A percentile compares a stretch with the other conserved stretches of the same genome.
Conservation (phyloP, 768 basidiomycete genomes). For the Suillus americanus region DNA sequence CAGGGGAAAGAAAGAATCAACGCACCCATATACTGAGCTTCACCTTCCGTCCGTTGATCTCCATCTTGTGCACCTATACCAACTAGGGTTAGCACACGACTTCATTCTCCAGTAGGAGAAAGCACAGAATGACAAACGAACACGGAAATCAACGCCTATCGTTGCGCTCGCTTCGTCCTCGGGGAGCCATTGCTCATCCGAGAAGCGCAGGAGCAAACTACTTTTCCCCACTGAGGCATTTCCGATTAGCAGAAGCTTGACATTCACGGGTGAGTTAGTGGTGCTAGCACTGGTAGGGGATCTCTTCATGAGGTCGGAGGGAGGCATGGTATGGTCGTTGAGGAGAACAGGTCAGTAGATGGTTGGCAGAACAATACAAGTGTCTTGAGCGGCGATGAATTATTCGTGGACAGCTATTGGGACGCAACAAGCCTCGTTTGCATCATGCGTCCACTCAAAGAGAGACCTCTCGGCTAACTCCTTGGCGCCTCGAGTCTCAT, state of each 20-base stretch:
- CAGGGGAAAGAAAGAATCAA: neutral
- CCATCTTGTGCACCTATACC: constrained; percentile 82
- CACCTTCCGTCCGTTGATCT: constrained; percentile 76
- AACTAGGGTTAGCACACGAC: constrained; percentile 3
- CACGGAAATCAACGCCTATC: constrained; percentile 84
- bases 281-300: constrained; percentile 25
- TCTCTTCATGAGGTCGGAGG: constrained; percentile 16
- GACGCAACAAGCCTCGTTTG: neutral
- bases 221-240: constrained; percentile 93
- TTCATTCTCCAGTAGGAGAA: neutral
- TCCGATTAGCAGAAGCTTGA: constrained; percentile 83
- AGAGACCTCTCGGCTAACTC: constrained; percentile 5
- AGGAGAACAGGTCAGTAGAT: neutral
- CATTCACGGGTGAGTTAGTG: constrained; percentile 49
- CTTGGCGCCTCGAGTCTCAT: neutral
- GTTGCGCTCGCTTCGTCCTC: constrained; percentile 88
- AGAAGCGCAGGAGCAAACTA: constrained; percentile 89
- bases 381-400: constrained; percentile 17
- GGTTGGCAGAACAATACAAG: constrained; percentile 1
- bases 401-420: neutral
- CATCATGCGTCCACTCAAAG: neutral
- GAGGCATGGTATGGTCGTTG: constrained; percentile 4
- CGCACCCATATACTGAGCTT: constrained; percentile 95
- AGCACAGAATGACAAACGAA: constrained; percentile 37
- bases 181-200: constrained; percentile 92